Conservation (phyloP, 23 red algal genomes). For the Gracilariopsis chorda region DNA sequence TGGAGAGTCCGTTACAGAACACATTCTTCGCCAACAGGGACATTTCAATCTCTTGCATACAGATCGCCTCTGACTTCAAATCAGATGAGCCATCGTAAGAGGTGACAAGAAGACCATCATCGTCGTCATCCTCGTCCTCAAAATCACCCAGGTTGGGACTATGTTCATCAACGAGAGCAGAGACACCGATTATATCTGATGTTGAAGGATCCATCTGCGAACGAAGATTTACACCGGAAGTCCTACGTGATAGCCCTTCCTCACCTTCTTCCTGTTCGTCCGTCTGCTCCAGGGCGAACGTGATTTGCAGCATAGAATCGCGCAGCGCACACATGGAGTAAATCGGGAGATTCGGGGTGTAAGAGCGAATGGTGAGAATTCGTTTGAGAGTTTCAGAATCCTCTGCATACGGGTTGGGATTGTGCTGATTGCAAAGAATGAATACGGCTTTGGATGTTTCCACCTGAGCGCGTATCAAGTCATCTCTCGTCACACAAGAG, state of each 20-base stretch:
- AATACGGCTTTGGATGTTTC: slow-evolving; percentile 43
- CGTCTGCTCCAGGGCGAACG: slow-evolving; percentile 34
- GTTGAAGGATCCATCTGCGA: not conserved
- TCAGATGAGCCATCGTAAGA: slow-evolving; percentile 23
- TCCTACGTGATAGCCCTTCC: not conserved
- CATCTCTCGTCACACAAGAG: slow-evolving; percentile 5
- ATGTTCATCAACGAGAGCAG: not conserved
- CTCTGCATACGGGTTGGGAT: slow-evolving; percentile 35
- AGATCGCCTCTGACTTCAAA: slow-evolving; percentile 62
- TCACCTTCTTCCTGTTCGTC: slow-evolving; percentile 7
- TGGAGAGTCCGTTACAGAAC: slow-evolving; percentile 61
- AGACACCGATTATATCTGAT: not conserved
- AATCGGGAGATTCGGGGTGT: slow-evolving; percentile 46
- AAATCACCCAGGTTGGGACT: not conserved
- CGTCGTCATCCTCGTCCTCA: not conserved
- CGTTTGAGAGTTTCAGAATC: slow-evolving; percentile 60
- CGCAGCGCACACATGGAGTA: slow-evolving; percentile 53
- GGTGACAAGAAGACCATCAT: slow-evolving; percentile 4
- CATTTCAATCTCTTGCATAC: slow-evolving; percentile 72
- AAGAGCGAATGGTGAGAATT: slow-evolving; percentile 50
- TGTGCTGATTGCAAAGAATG: slow-evolving; percentile 56
- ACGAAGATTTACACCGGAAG: too few species aligned
- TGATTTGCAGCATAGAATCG: slow-evolving; percentile 68
- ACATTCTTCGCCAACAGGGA: slow-evolving; percentile 58
- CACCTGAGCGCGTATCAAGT: slow-evolving; percentile 53